Conservation (phyloP, 352 stramenopile genomes). For the Phytophthora foliorum region DNA sequence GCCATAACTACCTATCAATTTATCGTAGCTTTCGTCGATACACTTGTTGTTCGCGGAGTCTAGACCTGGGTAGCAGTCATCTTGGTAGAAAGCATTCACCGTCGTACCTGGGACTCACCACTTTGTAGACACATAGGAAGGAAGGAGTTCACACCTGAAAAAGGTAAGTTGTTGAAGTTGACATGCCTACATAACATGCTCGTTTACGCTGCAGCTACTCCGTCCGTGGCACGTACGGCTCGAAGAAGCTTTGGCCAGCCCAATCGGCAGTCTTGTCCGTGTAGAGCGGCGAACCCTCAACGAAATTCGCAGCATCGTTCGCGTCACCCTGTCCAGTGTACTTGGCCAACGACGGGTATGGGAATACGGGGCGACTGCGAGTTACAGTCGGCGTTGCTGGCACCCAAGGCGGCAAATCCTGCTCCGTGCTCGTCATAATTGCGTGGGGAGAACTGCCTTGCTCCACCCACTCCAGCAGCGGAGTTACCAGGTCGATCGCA, state of each 20-base stretch:
- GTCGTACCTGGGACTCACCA: no score
- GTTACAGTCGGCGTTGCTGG: conserved; percentile 8
- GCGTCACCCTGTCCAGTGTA: conserved; percentile 27
- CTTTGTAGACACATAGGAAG: no score
- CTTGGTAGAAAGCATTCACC: no score
- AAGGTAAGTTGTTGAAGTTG: conserved; percentile 5
- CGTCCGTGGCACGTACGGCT: conserved; percentile 23
- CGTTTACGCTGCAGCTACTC: neutral
- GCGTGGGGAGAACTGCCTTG: conserved; percentile 26
- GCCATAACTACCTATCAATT: no score
- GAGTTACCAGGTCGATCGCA: conserved; percentile 43
- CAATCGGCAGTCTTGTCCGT: conserved; percentile 27
- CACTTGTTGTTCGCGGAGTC: no score
- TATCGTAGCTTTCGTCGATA: no score
- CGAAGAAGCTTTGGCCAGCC: conserved; percentile 39
- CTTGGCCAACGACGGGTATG: conserved; percentile 30
- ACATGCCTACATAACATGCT: neutral
- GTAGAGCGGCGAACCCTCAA: conserved; percentile 30
- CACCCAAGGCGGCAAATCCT: conserved; percentile 19
- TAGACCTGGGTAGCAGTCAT: no score
- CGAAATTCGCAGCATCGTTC: conserved; percentile 30
- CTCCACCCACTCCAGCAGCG: conserved; percentile 53
- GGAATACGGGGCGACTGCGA: conserved; percentile 36
- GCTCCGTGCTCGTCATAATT: conserved; percentile 35
- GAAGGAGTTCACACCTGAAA: neutral